phyloP scores from a whole-genome alignment of 208 protist species.

The Trypanosoma vivax region DNA sequence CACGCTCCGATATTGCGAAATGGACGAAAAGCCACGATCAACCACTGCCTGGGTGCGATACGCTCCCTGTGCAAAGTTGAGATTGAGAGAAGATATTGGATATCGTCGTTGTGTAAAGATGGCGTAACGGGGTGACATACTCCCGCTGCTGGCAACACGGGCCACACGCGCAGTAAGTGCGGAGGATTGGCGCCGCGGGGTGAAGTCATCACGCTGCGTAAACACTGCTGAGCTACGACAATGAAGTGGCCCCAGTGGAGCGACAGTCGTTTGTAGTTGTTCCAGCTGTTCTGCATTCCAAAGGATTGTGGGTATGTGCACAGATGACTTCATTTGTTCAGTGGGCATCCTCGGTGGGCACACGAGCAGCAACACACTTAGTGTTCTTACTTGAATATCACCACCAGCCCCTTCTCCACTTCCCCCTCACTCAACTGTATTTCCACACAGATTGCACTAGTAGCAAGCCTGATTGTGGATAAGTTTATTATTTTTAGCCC shows the following conservation, averaged over 20 bases:
- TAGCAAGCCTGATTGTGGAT: too few relatives aligned
- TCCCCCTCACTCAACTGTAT: too few relatives aligned
- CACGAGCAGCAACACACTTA: too few relatives aligned
- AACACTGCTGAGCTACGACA: conserved; percentile 1
- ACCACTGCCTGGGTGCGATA: neutral
- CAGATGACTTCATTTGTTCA: neutral
- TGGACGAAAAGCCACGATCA: neutral
- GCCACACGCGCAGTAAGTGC: neutral
- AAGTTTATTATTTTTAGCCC: too few relatives aligned
- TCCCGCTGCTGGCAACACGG: neutral
- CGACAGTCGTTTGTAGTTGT: neutral
- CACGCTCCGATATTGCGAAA: neutral
- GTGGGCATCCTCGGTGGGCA: neutral
- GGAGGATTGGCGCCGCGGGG: conserved; percentile 7
- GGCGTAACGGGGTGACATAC: conserved; percentile 16
- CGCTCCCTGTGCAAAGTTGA: neutral
- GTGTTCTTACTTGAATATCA: neutral
- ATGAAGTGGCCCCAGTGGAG: conserved; percentile 1
- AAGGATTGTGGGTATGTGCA: neutral
- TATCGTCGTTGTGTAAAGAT: conserved; percentile 10
- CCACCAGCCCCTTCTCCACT: neutral
- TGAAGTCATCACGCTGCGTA: neutral
- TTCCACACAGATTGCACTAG: too few relatives aligned
- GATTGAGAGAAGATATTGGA: conserved; percentile 3
- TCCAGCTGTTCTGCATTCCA: conserved; percentile 2